These are phyloP conservation scores for Capsicum baccatum DNA, from an alignment of 257 asterid species.

Conservation along the genomic window DNA sequence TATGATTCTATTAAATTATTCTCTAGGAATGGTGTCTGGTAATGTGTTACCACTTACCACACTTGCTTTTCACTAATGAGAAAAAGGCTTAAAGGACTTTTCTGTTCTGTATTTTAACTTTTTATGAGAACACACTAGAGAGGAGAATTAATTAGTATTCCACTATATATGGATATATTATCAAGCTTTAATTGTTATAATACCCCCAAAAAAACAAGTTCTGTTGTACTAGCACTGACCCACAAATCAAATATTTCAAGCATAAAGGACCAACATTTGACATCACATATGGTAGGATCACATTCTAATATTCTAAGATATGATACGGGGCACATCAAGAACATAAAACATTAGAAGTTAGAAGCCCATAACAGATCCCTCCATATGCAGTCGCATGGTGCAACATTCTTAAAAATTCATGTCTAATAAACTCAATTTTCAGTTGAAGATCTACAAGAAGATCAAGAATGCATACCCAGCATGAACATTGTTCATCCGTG, in stretches of 20 bases:
- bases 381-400: background rate
- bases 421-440: background rate
- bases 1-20: background rate
- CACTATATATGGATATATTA: background rate
- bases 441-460: constrained; percentile 20
- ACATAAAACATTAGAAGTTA: background rate
- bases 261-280: background rate
- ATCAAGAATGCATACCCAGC: constrained; percentile 73
- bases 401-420: constrained; percentile 18
- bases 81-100: background rate
- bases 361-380: constrained; percentile 2
- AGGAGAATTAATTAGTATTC: constrained; percentile 7
- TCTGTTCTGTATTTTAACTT: background rate
- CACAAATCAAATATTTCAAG: background rate
- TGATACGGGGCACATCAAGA: constrained; percentile 1
- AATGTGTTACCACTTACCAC: background rate
- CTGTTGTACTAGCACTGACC: background rate
- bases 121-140: background rate
- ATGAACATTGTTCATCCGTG: too few relatives aligned
- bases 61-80: background rate
- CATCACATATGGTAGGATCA: background rate
- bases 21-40: background rate
- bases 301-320: background rate
- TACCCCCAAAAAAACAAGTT: background rate
- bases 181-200: background rate